A percentile compares a stretch with the other conserved stretches of the same genome.
Evolutionary conservation across 1,284 basidiomycete species (phyloP).

Genomic region (Testicularia cyperi): DNA sequence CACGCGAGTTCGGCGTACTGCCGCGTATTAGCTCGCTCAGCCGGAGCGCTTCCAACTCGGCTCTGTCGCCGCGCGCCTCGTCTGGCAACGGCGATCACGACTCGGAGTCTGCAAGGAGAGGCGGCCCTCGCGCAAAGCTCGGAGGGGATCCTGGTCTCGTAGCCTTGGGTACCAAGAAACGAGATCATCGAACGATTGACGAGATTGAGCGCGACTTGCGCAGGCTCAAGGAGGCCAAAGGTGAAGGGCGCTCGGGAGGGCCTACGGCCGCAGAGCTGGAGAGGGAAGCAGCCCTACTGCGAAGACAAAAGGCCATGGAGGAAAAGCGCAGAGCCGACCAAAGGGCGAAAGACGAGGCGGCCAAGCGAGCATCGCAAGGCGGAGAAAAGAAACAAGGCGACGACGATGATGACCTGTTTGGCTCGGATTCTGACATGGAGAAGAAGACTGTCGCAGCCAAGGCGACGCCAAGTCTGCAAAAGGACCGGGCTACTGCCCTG

Average conservation of each 20-base stretch:
- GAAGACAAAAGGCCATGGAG: conserved; percentile 41
- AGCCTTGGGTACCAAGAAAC: conserved; percentile 35
- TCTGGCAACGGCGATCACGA: conserved; percentile 6
- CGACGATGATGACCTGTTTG: conserved; percentile 30
- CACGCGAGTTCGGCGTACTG: conserved; percentile 29
- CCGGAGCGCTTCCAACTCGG: conserved; percentile 1
- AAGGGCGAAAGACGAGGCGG: conserved; percentile 13
- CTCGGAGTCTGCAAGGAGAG: conserved; percentile 1
- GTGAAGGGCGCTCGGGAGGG: conserved; percentile 2
- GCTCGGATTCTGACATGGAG: conserved; percentile 4
- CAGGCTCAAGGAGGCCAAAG: conserved; percentile 21
- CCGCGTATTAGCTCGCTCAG: conserved; percentile 11
- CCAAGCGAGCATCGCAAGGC: conserved; percentile 2
- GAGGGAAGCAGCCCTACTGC: conserved; percentile 26
- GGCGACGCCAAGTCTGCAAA: no score
- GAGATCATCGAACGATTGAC: conserved; percentile 42
- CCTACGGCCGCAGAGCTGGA: conserved; percentile 16
- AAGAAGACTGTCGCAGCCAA: no score
- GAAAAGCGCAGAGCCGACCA: conserved; percentile 22
- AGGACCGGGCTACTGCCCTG: no score
- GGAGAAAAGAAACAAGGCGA: conserved; percentile 7
- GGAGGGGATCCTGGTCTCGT: conserved; percentile 21
- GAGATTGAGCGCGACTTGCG: conserved; percentile 45
- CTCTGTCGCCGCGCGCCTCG: conserved; percentile 9
- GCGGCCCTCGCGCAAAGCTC: conserved; percentile 3